Evolutionary conservation across 768 basidiomycete species (phyloP).

Genomic region (Auriscalpium microsporum): DNA sequence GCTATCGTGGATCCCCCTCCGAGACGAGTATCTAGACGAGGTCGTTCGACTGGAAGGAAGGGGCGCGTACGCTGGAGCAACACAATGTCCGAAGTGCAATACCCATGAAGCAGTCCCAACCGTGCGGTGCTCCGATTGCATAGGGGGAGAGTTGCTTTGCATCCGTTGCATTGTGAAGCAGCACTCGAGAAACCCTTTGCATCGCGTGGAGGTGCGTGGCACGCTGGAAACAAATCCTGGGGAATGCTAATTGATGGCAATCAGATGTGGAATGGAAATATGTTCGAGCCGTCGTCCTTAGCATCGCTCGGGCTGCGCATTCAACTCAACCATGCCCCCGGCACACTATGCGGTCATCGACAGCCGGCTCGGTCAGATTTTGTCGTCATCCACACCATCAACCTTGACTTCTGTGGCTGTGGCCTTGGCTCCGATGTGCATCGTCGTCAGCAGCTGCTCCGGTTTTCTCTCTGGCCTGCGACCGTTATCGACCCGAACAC

Average conservation of each 20-base stretch:
- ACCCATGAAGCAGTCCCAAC: neutral
- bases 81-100: neutral
- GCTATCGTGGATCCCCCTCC: neutral
- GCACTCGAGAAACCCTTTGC: neutral
- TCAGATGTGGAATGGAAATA: neutral
- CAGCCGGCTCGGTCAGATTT: neutral
- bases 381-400: neutral
- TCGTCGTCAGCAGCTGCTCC: neutral
- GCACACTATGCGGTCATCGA: neutral
- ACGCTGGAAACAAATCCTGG: no score
- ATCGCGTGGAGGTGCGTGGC: neutral
- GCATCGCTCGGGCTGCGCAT: neutral
- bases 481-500: neutral
- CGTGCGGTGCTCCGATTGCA: neutral
- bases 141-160: neutral
- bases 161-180: neutral
- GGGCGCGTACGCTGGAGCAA: neutral
- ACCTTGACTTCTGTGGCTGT: neutral
- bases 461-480: neutral
- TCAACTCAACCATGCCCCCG: neutral
- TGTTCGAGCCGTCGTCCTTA: no score
- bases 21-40: neutral
- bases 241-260: neutral
- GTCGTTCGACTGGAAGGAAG: neutral
- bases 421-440: no score